Evolutionary conservation across 2,329 filamentous ascomycete genomes (phyloP).

Genomic region (Colletotrichum shisoi): DNA sequence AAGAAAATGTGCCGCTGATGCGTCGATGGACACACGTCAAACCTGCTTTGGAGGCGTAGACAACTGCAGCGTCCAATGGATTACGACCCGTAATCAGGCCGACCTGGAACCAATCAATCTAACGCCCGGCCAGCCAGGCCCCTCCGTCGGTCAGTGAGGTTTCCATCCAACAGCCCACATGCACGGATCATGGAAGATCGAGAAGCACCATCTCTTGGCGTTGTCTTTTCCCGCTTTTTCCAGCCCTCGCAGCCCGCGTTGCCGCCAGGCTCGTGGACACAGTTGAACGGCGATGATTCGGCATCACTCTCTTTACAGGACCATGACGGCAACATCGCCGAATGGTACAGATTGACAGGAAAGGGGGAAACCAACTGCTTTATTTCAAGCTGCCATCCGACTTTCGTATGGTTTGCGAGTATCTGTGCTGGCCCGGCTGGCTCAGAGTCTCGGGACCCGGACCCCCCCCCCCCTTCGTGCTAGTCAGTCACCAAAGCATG

Average conservation of each 20-base stretch:
- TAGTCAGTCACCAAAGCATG: background rate
- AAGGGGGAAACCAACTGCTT: too few relatives aligned
- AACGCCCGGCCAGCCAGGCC: slow-evolving; percentile 1
- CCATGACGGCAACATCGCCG: too few relatives aligned
- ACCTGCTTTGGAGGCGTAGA: slow-evolving; percentile 1
- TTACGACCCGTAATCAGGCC: too few relatives aligned
- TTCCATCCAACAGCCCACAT: slow-evolving; percentile 5
- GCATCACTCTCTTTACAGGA: background rate
- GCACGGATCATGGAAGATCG: slow-evolving; percentile 19
- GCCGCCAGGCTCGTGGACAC: slow-evolving; percentile 9
- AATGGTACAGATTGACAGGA: background rate
- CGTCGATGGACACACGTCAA: slow-evolving; percentile 26
- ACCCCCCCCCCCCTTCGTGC: background rate
- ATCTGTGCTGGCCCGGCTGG: slow-evolving; percentile 16
- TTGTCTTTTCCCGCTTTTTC: background rate
- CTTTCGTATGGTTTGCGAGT: background rate
- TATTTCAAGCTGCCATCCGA: background rate
- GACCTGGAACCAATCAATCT: background rate
- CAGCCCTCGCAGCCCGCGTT: background rate
- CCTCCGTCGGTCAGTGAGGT: background rate
- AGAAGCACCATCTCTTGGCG: background rate
- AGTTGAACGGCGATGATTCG: background rate
- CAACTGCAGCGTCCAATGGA: background rate
- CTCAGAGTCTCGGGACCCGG: slow-evolving; percentile 8
- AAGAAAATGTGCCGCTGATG: background rate